Conservation (phyloP, 2,329 filamentous ascomycete genomes). For the Pseudopithomyces chartarum region DNA sequence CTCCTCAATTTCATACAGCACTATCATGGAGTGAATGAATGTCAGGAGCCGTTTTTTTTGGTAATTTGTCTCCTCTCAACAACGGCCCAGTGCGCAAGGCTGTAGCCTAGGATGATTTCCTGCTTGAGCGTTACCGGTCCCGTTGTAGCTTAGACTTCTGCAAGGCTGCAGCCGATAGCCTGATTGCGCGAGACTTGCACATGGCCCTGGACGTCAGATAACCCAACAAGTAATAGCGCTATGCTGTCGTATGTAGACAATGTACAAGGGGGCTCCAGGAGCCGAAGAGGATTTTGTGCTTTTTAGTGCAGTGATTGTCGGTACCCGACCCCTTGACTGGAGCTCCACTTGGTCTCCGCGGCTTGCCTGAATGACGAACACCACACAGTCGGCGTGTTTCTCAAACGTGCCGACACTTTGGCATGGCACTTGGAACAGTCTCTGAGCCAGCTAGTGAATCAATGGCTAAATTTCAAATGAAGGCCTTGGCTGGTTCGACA, state of each 20-base stretch:
- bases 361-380: not conserved
- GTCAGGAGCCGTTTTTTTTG: not conserved
- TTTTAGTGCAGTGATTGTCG: too few species aligned
- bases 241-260: too few species aligned
- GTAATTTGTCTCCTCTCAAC: not conserved
- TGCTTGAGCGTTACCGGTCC: not conserved
- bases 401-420: not conserved
- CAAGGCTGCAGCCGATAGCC: not conserved
- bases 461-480: not conserved
- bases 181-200: not conserved
- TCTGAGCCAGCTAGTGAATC: not conserved
- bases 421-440: not conserved
- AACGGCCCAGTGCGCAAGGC: not conserved
- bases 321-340: too few species aligned
- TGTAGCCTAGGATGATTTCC: not conserved
- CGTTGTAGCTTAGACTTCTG: not conserved
- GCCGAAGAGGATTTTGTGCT: too few species aligned
- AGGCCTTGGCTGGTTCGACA: too few species aligned
- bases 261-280: too few species aligned
- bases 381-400: not conserved
- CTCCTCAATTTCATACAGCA: not conserved
- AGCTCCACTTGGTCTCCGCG: too few species aligned
- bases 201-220: not conserved
- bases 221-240: too few species aligned
- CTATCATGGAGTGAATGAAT: not conserved